Percentiles rank a stretch among this genome's conserved stretches.
Evolutionary conservation across 2,329 filamentous ascomycete genomes (phyloP).

Genomic region (Aspergillus viridinutans): DNA sequence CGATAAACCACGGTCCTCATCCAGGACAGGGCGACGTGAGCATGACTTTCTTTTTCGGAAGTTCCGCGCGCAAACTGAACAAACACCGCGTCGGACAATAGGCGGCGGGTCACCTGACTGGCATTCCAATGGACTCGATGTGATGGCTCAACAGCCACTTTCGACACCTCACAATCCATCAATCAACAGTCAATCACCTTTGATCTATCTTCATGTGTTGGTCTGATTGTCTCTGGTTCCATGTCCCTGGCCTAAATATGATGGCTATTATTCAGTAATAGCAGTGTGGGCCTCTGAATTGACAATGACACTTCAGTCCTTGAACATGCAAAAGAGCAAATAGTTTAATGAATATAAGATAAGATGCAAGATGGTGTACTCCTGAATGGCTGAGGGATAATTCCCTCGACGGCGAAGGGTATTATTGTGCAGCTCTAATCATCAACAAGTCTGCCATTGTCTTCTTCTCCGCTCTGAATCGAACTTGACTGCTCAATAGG

Average conservation of each 20-base stretch:
- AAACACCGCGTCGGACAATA: conserved; percentile 6
- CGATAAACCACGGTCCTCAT: background rate
- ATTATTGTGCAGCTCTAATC: background rate
- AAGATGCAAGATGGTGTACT: background rate
- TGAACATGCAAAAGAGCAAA: background rate
- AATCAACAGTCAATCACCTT: background rate
- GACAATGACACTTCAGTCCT: background rate
- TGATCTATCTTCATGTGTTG: background rate
- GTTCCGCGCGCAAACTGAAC: conserved; percentile 14
- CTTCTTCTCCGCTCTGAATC: background rate
- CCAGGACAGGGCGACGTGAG: conserved; percentile 6
- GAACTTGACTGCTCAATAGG: too few relatives aligned
- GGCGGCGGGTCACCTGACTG: background rate
- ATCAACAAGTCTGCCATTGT: background rate
- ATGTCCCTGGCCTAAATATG: background rate
- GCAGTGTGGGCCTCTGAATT: background rate
- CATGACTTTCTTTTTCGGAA: conserved; percentile 12
- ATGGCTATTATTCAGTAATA: background rate
- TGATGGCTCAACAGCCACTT: background rate
- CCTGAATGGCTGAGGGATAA: background rate
- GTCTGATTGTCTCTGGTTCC: background rate
- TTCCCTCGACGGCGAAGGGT: too few relatives aligned
- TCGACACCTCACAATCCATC: background rate
- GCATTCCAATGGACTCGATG: background rate
- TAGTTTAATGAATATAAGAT: background rate